Percentiles rank a stretch among this genome's conserved stretches.
Evolutionary conservation across 306 rosid genomes (phyloP).

Genomic region (Lupinus albus): DNA sequence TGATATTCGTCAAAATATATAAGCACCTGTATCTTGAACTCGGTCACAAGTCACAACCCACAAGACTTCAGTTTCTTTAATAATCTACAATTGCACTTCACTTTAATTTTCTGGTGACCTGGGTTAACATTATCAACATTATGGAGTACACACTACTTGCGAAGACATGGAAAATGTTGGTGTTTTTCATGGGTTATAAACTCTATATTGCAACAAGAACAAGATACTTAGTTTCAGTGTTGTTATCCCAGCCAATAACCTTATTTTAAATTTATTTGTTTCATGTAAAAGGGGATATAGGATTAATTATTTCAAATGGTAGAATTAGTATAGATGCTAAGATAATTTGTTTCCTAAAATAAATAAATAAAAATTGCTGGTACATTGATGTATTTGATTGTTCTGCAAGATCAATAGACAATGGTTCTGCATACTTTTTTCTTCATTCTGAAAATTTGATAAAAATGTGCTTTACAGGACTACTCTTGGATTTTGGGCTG

Average conservation of each 20-base stretch:
- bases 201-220: slow-evolving; percentile 14
- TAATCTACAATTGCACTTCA: neutral
- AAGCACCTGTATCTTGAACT: slow-evolving; percentile 1
- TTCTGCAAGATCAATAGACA: slow-evolving; percentile 34
- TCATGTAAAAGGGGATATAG: slow-evolving; percentile 1
- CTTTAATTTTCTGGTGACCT: slow-evolving; percentile 15
- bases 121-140: neutral
- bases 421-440: slow-evolving; percentile 18
- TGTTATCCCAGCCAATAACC: slow-evolving; percentile 7
- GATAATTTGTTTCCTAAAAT: slow-evolving; percentile 6
- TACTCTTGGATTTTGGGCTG: slow-evolving; percentile 93
- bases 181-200: slow-evolving; percentile 7
- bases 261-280: slow-evolving; percentile 1
- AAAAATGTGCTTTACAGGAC: slow-evolving; percentile 64
- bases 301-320: slow-evolving; percentile 14
- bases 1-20: slow-evolving; percentile 21
- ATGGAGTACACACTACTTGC: neutral
- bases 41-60: neutral
- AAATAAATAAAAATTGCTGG: slow-evolving; percentile 13
- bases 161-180: neutral
- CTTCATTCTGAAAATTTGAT: slow-evolving; percentile 29
- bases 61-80: slow-evolving; percentile 16
- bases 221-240: neutral
- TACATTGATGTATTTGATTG: slow-evolving; percentile 5
- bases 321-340: neutral